Evolutionary conservation across 1,284 basidiomycete genomes (phyloP).

Genomic region (Microbotryum intermedium): DNA sequence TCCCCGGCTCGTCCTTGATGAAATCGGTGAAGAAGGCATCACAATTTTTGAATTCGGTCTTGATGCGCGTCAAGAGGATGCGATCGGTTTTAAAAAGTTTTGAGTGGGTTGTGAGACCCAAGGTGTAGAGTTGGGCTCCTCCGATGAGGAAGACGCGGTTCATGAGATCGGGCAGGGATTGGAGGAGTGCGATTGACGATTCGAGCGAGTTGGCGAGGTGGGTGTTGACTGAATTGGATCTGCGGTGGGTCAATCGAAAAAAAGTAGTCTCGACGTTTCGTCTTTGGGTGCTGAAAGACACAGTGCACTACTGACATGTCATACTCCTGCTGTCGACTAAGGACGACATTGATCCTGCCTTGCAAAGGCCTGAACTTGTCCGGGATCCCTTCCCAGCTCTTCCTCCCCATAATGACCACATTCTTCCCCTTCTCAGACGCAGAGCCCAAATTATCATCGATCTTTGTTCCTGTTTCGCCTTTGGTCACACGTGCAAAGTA

Average conservation of each 20-base stretch:
- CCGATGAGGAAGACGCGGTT: slow-evolving; percentile 69
- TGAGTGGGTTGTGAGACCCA: slow-evolving; percentile 48
- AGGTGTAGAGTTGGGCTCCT: slow-evolving; percentile 73
- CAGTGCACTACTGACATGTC: slow-evolving; percentile 50
- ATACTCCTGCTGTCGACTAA: slow-evolving; percentile 58
- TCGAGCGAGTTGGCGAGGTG: slow-evolving; percentile 32
- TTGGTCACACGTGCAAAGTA: slow-evolving; percentile 81
- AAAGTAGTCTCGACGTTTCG: background rate
- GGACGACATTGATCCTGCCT: slow-evolving; percentile 68
- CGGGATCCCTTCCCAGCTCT: slow-evolving; percentile 98
- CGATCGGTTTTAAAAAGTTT: slow-evolving; percentile 48
- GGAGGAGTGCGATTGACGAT: slow-evolving; percentile 32
- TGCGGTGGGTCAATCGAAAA: background rate
- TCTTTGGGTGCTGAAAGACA: too few species aligned
- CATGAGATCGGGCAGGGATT: slow-evolving; percentile 4
- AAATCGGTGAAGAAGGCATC: slow-evolving; percentile 69
- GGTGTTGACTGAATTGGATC: background rate
- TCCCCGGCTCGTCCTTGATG: background rate
- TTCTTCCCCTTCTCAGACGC: slow-evolving; percentile 48
- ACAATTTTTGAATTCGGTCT: slow-evolving; percentile 66
- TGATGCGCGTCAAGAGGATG: slow-evolving; percentile 76
- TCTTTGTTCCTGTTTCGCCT: slow-evolving; percentile 43
- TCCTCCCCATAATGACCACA: slow-evolving; percentile 89
- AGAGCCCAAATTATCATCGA: background rate
- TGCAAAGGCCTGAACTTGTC: slow-evolving; percentile 71